Percentiles rank a stretch among this genome's conserved stretches.
Evolutionary conservation across 2,329 filamentous ascomycete species (phyloP).

Genomic region (Clonostachys solani): DNA sequence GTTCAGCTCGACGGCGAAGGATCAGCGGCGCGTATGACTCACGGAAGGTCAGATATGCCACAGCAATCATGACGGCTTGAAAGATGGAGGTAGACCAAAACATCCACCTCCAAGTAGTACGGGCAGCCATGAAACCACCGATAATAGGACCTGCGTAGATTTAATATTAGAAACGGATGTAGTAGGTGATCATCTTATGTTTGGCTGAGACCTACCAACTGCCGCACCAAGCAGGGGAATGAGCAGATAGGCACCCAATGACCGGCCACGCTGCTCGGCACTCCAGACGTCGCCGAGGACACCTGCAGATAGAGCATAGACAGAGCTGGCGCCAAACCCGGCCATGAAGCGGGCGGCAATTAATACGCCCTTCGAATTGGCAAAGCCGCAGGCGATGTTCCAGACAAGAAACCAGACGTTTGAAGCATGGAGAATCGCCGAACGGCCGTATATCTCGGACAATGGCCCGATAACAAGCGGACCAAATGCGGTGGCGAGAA

Average conservation of each 20-base stretch:
- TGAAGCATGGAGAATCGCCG: constrained; percentile 30
- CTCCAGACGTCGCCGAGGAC: constrained; percentile 41
- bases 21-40: constrained; percentile 33
- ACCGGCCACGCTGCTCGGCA: constrained; percentile 37
- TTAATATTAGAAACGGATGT: background rate
- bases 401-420: constrained; percentile 46
- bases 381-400: constrained; percentile 39
- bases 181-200: background rate
- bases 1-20: constrained; percentile 22
- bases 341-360: constrained; percentile 40
- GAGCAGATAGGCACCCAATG: constrained; percentile 27
- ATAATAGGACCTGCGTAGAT: constrained; percentile 23
- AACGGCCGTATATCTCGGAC: constrained; percentile 43
- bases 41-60: constrained; percentile 22
- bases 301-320: constrained; percentile 39
- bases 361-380: constrained; percentile 29
- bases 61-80: constrained; percentile 25
- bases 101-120: constrained; percentile 36
- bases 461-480: constrained; percentile 36
- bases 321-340: constrained; percentile 40
- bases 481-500: constrained; percentile 36
- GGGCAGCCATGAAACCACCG: constrained; percentile 29
- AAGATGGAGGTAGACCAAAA: constrained; percentile 39
- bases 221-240: constrained; percentile 32
- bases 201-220: constrained; percentile 17